Evolutionary conservation across 306 rosid genomes (phyloP).

Genomic region (Trifolium pratense): DNA sequence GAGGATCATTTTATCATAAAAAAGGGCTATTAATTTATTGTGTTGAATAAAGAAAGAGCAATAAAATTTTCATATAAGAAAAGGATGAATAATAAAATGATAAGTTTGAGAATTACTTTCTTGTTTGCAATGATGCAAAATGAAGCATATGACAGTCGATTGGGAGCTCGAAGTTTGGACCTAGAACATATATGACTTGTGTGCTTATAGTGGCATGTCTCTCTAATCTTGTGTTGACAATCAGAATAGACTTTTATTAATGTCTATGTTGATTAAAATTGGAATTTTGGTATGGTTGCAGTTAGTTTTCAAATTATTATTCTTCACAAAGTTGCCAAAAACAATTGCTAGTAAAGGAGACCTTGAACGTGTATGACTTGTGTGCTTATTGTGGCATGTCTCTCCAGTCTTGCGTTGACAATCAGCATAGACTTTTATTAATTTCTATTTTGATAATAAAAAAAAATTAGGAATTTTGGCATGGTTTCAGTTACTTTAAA

Average conservation of each 20-base stretch:
- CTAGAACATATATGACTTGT: conserved; percentile 20
- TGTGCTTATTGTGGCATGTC: too few species aligned
- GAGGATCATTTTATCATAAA: neutral
- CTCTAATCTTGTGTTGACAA: conserved; percentile 6
- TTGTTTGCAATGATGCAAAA: conserved; percentile 7
- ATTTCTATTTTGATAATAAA: conserved; percentile 6
- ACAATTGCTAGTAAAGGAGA: neutral
- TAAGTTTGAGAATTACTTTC: neutral
- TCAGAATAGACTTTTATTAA: neutral
- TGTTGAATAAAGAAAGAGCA: conserved; percentile 12
- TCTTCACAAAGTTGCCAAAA: conserved; percentile 21
- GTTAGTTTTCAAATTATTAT: neutral
- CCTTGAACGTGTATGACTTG: neutral
- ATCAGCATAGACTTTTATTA: conserved; percentile 1
- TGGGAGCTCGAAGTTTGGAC: conserved; percentile 28
- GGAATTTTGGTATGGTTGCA: conserved; percentile 11
- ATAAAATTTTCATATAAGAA: neutral
- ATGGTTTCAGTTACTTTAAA: neutral
- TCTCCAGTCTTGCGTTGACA: neutral
- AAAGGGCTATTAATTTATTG: neutral
- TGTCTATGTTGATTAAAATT: conserved; percentile 11
- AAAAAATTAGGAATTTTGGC: conserved; percentile 16
- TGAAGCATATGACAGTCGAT: conserved; percentile 24
- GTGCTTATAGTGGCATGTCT: conserved; percentile 11
- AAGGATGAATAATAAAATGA: neutral